phyloP scores from a whole-genome alignment of 2,329 filamentous ascomycete species.

The Diaporthe australafricana region DNA sequence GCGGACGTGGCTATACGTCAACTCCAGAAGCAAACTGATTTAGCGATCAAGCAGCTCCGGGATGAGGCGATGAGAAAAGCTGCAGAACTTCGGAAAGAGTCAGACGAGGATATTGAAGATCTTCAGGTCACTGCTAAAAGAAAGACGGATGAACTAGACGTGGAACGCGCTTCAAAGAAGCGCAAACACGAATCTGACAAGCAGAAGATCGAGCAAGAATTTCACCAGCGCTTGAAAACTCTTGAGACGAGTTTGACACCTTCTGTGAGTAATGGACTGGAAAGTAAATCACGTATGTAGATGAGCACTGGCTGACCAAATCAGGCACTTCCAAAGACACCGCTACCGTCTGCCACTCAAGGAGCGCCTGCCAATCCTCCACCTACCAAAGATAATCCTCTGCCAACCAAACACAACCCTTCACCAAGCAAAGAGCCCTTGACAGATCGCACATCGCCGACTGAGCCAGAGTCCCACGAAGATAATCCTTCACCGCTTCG shows the following conservation, averaged over 20 bases:
- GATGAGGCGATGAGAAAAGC: background rate
- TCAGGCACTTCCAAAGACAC: background rate
- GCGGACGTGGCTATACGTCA: background rate
- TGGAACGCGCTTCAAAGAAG: background rate
- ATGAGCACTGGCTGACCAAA: background rate
- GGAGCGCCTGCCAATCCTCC: background rate
- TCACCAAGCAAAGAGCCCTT: background rate
- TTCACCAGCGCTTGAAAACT: background rate
- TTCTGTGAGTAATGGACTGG: background rate
- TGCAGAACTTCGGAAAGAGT: background rate
- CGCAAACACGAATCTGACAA: conserved; percentile 6
- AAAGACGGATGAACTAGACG: background rate
- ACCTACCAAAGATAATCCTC: too few species aligned
- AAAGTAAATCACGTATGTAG: background rate
- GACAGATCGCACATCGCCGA: too few species aligned
- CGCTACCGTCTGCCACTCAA: background rate
- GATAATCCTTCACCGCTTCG: background rate
- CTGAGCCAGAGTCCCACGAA: background rate
- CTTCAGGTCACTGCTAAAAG: background rate
- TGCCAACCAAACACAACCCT: too few species aligned
- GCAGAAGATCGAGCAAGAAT: background rate
- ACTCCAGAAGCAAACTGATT: background rate
- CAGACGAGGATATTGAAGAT: background rate
- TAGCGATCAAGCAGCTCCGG: background rate
- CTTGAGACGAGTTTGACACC: background rate